Evolutionary conservation across 2,329 filamentous ascomycete genomes (phyloP), one percentile per base, ranked within the genome.

Genomic region (Fusarium gaditjirri): DNA sequence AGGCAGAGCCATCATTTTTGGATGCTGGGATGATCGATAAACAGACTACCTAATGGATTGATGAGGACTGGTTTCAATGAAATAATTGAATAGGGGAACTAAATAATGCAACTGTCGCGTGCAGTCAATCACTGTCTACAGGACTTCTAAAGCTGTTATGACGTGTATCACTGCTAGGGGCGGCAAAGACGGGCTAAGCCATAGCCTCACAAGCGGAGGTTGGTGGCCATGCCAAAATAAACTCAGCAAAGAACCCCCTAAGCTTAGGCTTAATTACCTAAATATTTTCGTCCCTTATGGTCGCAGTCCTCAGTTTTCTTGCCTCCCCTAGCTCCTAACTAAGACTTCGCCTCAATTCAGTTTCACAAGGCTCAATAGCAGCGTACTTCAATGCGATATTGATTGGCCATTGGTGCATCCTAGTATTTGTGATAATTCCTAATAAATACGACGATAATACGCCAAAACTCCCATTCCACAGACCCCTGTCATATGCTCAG

Each of bases 1-100:
- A 27, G 66, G 70, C 38, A 65, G 56, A 21, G 73, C 65, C 23
- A 50, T 38, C 75, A 76, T 76, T 31, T 39, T 46, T 6, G 7
- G 38, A 13, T n/a, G 35, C 23, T 2, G 4, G n/a, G 17, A 50
- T 41, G 12, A 31, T 43, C 2, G 13, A n/a, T 13, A 16, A 16
- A 23, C 29, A n/a, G n/a, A n/a, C n/a, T n/a, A n/a, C n/a, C n/a
- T n/a, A n/a, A n/a, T 23, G 29, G 5, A 52, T 36, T 35, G 41
- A 9, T 13, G 6, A 25, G 19, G 25, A 36, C 19, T 29, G 10
- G 29, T 41, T 53, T 23, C 14, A n/a, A 36, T 6, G 10, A n/a
- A 46, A 19, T 8, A 19, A 46, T 17, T 8, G 27, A 33, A 29
- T 19, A 21, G 39, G 39, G 27, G 19, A 19, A 46, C 27, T 25